Evolutionary conservation across 208 protist species (phyloP), one percentile per base, ranked within the genome.

Genomic region (Leishmania aethiopica): DNA sequence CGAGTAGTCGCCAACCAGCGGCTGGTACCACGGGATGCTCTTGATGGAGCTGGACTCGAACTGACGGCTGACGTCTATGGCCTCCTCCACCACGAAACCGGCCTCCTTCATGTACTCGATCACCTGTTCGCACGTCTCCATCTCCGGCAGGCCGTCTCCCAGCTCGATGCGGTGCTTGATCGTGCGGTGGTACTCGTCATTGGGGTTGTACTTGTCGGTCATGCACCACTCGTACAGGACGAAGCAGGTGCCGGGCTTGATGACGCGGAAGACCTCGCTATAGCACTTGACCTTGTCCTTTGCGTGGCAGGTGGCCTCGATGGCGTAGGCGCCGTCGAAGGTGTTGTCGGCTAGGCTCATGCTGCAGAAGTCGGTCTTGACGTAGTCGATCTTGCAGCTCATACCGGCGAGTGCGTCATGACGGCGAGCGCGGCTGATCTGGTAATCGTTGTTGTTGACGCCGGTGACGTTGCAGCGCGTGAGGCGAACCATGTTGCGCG

Each of bases 401-500:
- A 98, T 91, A 11, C 93, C 96, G 25, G 85, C 74, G 70, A 82
- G 40, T 5, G 88, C 86, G 87, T 94, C 95, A 73, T 97, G 91
- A 59, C 87, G 84, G 79, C 95, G 96, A 45, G 88, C 97, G 60
- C 95, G 90, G 71, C 84, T 81, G 69, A 99, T 97, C 91, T 99
- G 98, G 90, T 99, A 99, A 77, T 97, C 96, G 90, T 99, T 99
- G 91, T 99, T 99, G 91, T 99, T 99, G n/a, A 99, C 80, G 47
- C 99, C 99, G 22, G 91, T 97, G 64, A 99, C 91, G 75, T 98
- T 89, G 80, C 96, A 98, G 76, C 93, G 94, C 22, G 97, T 93
- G 90, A 99, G 98, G 81, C 96, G 93, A 25, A 98, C 98, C 76
- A 99, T 98, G 88, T 98, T 97, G 55, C 98, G 91, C 25, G 92